A percentile compares a stretch with the other conserved stretches of the same genome.
Evolutionary conservation across 306 rosid species (phyloP).

Genomic region (Inga oerstediana): DNA sequence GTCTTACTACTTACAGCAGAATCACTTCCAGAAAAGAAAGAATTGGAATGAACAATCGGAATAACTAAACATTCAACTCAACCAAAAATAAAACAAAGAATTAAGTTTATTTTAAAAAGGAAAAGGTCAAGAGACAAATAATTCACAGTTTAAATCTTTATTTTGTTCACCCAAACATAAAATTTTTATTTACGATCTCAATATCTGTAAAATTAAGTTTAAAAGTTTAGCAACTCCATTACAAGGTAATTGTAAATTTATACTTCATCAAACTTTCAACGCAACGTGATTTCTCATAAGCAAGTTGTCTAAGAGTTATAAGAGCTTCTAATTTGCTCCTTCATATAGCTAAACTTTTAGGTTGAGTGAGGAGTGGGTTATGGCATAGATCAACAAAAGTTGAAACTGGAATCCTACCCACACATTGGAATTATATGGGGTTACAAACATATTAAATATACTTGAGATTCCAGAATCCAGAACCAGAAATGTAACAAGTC

Average conservation of each 20-base stretch:
- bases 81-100: background rate
- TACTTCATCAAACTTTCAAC: background rate
- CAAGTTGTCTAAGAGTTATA: background rate
- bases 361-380: background rate
- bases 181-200: background rate
- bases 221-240: background rate
- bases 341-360: background rate
- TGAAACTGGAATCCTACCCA: background rate
- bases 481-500: background rate
- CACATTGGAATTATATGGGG: background rate
- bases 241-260: background rate
- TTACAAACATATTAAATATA: background rate
- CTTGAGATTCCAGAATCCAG: background rate
- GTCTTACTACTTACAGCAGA: background rate
- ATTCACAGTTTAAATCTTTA: background rate
- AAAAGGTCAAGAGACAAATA: background rate
- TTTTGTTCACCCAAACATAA: background rate
- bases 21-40: constrained; percentile 10
- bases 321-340: background rate
- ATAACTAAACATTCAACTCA: background rate
- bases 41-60: background rate
- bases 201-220: background rate
- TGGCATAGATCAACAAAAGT: background rate
- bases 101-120: too few species aligned
- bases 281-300: background rate